Conservation (phyloP, 768 basidiomycete genomes). For the Mrakia frigida region DNA sequence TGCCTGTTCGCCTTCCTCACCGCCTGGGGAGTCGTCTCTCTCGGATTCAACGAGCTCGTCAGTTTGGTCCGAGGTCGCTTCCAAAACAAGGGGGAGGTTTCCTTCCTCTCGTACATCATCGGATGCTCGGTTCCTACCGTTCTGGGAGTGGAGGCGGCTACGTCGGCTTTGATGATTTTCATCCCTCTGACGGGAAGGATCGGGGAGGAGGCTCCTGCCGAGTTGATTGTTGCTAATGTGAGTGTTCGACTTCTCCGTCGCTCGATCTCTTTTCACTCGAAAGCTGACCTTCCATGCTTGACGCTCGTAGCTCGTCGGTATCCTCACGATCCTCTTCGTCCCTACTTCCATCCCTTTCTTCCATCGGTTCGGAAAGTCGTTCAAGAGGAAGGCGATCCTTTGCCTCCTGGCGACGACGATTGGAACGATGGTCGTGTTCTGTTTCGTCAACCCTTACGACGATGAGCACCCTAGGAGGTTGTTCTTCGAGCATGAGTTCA, state of each 20-base stretch:
- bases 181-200: conserved; percentile 30
- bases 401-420: background rate
- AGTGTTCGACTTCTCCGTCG: background rate
- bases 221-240: conserved; percentile 28
- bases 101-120: conserved; percentile 8
- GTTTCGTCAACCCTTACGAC: conserved; percentile 3
- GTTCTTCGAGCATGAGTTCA: conserved; percentile 28
- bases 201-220: conserved; percentile 22
- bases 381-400: background rate
- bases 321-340: conserved; percentile 21
- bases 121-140: conserved; percentile 12
- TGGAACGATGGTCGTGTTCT: conserved; percentile 1
- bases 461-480: conserved; percentile 11
- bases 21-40: background rate
- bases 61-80: conserved; percentile 1
- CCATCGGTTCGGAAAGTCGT: conserved; percentile 17
- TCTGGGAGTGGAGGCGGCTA: conserved; percentile 15
- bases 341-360: conserved; percentile 21
- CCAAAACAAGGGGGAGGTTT: conserved; percentile 6
- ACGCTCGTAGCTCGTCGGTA: background rate
- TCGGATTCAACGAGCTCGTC: conserved; percentile 3
- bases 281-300: background rate
- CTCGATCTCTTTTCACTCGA: background rate
- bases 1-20: conserved; percentile 24
- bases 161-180: conserved; percentile 24